phyloP scores from a whole-genome alignment of 2,329 filamentous ascomycete species.

The Colletotrichum sp. region DNA sequence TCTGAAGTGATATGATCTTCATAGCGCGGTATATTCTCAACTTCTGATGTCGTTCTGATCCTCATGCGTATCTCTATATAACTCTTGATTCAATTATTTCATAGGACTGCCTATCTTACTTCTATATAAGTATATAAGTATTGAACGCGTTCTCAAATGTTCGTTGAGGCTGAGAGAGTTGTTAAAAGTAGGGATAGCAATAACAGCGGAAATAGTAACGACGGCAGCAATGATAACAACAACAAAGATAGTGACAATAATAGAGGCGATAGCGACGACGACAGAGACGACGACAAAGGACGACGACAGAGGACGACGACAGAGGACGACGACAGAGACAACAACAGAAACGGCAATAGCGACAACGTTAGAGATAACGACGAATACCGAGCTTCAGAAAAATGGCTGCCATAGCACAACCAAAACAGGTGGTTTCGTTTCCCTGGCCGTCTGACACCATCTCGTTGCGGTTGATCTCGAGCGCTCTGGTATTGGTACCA shows the following conservation, averaged over 20 bases:
- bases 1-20: no score
- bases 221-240: not conserved
- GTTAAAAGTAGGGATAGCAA: not conserved
- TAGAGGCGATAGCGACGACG: not conserved
- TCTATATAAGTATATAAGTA: not conserved
- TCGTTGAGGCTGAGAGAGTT: not conserved
- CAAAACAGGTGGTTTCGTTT: not conserved
- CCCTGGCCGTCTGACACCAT: not conserved
- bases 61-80: accelerated
- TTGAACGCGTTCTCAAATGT: not conserved
- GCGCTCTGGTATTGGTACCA: not conserved
- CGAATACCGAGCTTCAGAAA: not conserved
- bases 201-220: not conserved
- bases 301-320: not conserved
- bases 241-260: not conserved
- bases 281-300: not conserved
- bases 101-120: not conserved
- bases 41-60: not conserved
- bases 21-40: not conserved
- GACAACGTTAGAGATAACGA: not conserved
- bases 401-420: not conserved
- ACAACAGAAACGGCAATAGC: not conserved
- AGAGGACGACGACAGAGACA: not conserved
- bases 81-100: not conserved
- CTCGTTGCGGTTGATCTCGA: not conserved